These are phyloP conservation scores for Cucumis variabilis DNA, from an alignment of 331 rosid species.

Conservation along the genomic window DNA sequence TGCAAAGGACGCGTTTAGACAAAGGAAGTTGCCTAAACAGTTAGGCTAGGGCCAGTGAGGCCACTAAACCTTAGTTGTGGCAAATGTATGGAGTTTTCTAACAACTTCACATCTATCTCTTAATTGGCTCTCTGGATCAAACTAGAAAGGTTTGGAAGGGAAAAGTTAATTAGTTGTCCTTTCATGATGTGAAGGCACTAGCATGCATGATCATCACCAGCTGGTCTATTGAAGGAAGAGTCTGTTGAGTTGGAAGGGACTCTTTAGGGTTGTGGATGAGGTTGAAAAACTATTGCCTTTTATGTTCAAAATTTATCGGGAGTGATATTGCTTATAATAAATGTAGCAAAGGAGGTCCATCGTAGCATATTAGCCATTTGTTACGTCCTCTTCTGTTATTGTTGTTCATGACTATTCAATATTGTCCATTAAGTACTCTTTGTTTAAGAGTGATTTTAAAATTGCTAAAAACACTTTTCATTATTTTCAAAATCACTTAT, in stretches of 20 bases:
- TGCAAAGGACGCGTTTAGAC: too few species aligned
- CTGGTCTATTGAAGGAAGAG: not conserved
- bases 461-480: too few species aligned
- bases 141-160: not conserved
- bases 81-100: not conserved
- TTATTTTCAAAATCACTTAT: too few species aligned
- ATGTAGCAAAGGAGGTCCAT: too few species aligned
- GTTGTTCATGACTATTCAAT: too few species aligned
- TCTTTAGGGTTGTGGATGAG: not conserved
- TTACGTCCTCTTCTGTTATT: too few species aligned
- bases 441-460: too few species aligned
- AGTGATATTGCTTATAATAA: not conserved
- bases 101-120: not conserved
- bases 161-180: not conserved
- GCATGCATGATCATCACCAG: not conserved
- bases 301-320: not conserved
- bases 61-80: not conserved
- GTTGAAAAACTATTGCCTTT: not conserved
- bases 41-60: not conserved
- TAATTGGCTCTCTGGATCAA: not conserved
- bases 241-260: not conserved
- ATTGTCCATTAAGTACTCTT: too few species aligned
- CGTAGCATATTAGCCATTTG: too few species aligned
- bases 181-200: not conserved
- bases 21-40: not conserved